These are phyloP conservation scores for Haplosporangium sp. DNA, from an alignment of 371 early-diverging fungal genomes.

Conservation along the genomic window DNA sequence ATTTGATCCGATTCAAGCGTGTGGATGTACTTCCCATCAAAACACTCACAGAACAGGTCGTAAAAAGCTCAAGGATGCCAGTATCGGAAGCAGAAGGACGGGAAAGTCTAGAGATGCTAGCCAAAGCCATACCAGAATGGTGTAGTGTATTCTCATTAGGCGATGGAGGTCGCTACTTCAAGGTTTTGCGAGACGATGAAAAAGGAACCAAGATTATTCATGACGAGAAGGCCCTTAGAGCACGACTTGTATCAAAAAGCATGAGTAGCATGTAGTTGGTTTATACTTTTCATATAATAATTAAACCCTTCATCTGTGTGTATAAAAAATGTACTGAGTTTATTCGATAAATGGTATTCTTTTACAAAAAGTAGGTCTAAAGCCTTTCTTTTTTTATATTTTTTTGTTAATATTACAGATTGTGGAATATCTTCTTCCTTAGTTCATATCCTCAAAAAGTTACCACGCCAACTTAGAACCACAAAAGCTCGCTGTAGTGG, in stretches of 20 bases:
- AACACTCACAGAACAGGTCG: slow-evolving; percentile 33
- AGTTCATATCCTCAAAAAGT: not conserved
- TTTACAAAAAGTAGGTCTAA: slow-evolving; percentile 10
- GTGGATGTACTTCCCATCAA: slow-evolving; percentile 32
- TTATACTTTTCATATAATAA: not conserved
- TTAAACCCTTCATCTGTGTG: not conserved
- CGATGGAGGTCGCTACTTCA: slow-evolving; percentile 32
- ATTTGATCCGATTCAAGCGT: slow-evolving; percentile 50
- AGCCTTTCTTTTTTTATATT: not conserved
- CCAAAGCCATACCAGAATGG: slow-evolving; percentile 41
- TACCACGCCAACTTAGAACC: slow-evolving; percentile 35
- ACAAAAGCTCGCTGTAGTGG: slow-evolving; percentile 95
- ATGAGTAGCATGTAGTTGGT: not conserved
- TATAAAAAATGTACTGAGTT: not conserved
- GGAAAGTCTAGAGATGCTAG: slow-evolving; percentile 44
- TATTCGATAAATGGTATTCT: slow-evolving; percentile 3
- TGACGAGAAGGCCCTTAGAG: slow-evolving; percentile 26
- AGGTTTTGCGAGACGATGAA: slow-evolving; percentile 25
- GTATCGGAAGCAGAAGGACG: slow-evolving; percentile 37
- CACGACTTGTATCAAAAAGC: slow-evolving; percentile 28
- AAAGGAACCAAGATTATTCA: slow-evolving; percentile 20
- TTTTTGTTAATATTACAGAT: slow-evolving; percentile 3
- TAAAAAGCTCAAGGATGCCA: slow-evolving; percentile 41
- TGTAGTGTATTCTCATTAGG: slow-evolving; percentile 30
- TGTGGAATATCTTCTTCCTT: slow-evolving; percentile 1